A percentile compares a stretch with the other conserved stretches of the same genome.
Evolutionary conservation across 768 basidiomycete genomes (phyloP).

Genomic region (Rhizopogon sp.): DNA sequence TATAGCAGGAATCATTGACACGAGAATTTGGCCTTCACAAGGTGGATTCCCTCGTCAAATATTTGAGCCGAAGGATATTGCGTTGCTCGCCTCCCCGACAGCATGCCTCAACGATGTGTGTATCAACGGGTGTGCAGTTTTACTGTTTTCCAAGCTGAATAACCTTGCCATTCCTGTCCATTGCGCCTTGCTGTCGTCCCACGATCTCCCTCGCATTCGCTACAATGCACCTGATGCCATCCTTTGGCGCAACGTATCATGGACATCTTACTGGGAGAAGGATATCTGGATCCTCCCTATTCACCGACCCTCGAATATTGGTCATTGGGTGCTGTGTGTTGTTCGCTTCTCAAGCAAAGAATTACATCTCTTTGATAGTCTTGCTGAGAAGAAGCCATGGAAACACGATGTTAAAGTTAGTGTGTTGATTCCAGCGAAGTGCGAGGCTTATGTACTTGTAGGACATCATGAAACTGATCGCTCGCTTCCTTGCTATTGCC

Average conservation of each 20-base stretch:
- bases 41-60: not conserved
- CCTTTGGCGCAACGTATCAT: constrained; percentile 15
- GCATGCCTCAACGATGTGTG: constrained; percentile 2
- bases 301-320: constrained; percentile 14
- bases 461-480: constrained; percentile 6
- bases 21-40: not conserved
- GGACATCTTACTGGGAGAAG: constrained; percentile 25
- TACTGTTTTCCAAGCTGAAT: constrained; percentile 1
- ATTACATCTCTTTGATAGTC: constrained; percentile 12
- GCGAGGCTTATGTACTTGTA: not conserved
- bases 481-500: constrained; percentile 1
- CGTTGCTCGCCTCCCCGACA: not conserved
- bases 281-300: constrained; percentile 34
- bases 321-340: constrained; percentile 32
- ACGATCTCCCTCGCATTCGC: constrained; percentile 3
- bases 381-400: constrained; percentile 4
- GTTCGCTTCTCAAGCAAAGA: constrained; percentile 1
- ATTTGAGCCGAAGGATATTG: constrained; percentile 4
- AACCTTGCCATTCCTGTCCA: not conserved
- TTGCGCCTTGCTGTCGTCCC: constrained; percentile 6
- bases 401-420: not conserved
- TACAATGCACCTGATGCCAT: not conserved
- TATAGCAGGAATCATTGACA: not conserved
- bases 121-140: constrained; percentile 7
- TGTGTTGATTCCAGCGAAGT: not conserved